Evolutionary conservation across 1,139 yeast genomes (phyloP), one percentile per base, ranked within the genome.

Genomic region (Pichia sp.): DNA sequence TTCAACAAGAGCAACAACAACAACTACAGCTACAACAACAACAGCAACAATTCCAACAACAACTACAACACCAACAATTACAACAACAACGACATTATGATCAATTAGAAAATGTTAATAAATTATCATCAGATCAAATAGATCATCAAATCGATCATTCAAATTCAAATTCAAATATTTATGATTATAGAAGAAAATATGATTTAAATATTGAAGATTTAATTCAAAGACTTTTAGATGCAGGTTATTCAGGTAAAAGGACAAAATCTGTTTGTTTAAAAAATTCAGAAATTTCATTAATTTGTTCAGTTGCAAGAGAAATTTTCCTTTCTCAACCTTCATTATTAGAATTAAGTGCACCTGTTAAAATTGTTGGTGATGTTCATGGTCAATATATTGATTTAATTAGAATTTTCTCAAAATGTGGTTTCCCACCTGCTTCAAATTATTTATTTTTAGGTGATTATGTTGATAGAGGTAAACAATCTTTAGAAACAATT

Each of bases 381-480:
- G 95, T 92, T 33, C 98, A 92, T 65, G 97, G 98, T 22, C 98
- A 92, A 64, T 92, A 82, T 65, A 86, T 89, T 43, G 98, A 92
- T 65, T 70, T 92, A 56, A 81, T 92, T 53, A 77, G 97, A 54
- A 75, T 92, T 55, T 92, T 92, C 65, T 89, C 95, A 41, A 87
- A 87, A 69, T 90, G 97, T 69, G 98, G 97, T 24, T 92, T 87
- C 66, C 98, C 98, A n/a, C 98, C 98, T 3, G 79, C 86, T 51
- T 79, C 96, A 22, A 92, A 92, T 63, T 92, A 89, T 66, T 70
- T 92, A 51, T 90, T 92, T 57, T 66, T 92, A 46, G 98, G 98
- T 16, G 98, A 92, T 65, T 92, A 92, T 62, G 98, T 92, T 40
- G 98, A 92, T 66, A 76, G 98, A 54, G 98, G 98, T 39, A 89